Base-by-base conservation (phyloP, 176 grass and related monocot genomes). In the Ampelocalamus luodianensis region DNA sequence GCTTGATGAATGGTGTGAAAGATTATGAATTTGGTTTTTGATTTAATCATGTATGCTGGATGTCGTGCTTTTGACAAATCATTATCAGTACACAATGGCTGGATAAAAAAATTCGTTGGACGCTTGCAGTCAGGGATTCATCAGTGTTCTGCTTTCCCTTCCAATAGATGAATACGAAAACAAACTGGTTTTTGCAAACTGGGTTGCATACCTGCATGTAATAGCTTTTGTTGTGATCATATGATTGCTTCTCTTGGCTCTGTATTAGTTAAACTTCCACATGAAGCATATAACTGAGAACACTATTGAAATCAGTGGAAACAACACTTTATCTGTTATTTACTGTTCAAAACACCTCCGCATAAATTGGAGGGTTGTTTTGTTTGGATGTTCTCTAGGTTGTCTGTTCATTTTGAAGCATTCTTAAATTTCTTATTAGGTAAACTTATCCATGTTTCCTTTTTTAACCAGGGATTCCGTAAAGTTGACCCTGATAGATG, bases 401-500 rank as follows among this genome's bases (percentile, higher is more conserved):
- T 23, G 15, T 62, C 23, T 69, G 8, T 66, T 50, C 10, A 76
- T 79, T 34, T 60, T 75, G 51, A 27, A 82, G 12, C 58, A 75
- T 76, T 39, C 6, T 39, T 23, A 61, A 45, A 5, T 39, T 80
- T 20, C 11, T 80, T 44, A 5, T 63, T 37, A 11, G 23, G 32
- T 84, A 36, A 82, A 46, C 55, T 86, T 38, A 86, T 18, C 32
- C 6, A 0, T 68, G 22, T 32, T 88, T 34, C 36, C 17, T 77
- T 80, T 54, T 89, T 6, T 83, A 40, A 76, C 12, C 85, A 99
- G 96, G 91, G 93, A 65, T 99, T 99, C 88, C 85, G 87, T 87
- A 99, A 99, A 79, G 91, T 94, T 82, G 88, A 94, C 60, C 90
- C 90, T 15, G 90, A 96, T 81, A 93, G 79, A 88, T 99, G 91